Base-by-base conservation (phyloP, 257 asterid genomes). In the Knoxia roxburghii region DNA sequence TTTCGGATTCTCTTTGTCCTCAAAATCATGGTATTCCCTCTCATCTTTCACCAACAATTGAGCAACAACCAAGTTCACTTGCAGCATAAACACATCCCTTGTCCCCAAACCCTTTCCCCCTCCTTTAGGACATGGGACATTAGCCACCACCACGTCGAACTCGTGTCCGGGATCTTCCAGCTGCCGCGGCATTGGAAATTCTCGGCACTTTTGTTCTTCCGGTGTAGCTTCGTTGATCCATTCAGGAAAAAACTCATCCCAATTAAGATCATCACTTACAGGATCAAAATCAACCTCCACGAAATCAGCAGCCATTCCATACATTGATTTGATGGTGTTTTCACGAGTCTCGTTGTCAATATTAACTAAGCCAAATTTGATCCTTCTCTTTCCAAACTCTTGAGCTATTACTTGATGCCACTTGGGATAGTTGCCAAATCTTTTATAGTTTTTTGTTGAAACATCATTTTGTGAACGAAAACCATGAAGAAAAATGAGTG, bases 41-140 rank as follows among this genome's bases (percentile, higher is more conserved):
- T 87, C 73, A 78, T 81, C 81, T 45, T 76, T 82, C 12, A 84
- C 86, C 63, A 85, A 79, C 83, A 89, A 66, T 32, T 89, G 85
- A 59, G 94, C 95, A 1, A 77, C 89, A 76, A 84, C 85, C 67
- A 91, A 72, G 71, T 89, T 84, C n/a, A 91, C 89, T 58, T 91
- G 98, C 79, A 89, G 64, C 82, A 88, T 83, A 30, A 79, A 81
- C 51, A 80, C 90, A 86, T 85, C 85, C 82, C 95, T 86, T 68
- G 24, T 14, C 1, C 72, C 83, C 24, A 73, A 33, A 18, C 65
- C 73, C 40, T 67, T 77, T 20, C 33, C 69, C 41, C 62, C 66
- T 35, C 64, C 79, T 11, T 37, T 33, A 68, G 76, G 72, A 61
- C 82, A 74, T 55, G 92, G 86, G 52, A 85, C 77, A 76, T 73